Evolutionary conservation across 257 asterid species (phyloP).

Genomic region (Agastache rugosa): DNA sequence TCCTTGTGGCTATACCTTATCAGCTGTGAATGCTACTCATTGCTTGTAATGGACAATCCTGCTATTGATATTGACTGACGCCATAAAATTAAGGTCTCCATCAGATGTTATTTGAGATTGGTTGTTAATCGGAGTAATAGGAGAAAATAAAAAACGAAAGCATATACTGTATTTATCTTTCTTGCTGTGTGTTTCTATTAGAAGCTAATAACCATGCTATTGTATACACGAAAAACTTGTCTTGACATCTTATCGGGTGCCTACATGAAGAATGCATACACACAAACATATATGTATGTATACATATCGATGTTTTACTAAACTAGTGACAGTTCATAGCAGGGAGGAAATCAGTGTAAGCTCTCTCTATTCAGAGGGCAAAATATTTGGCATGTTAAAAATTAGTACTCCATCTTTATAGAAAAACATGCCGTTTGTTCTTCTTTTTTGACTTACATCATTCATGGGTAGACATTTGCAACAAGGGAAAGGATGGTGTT

Average conservation of each 20-base stretch:
- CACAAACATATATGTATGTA: not conserved
- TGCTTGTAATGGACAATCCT: not conserved
- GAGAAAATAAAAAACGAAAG: not conserved
- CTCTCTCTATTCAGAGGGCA: not conserved
- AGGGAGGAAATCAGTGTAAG: not conserved
- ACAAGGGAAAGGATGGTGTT: slow-evolving; percentile 16
- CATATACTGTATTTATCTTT: not conserved
- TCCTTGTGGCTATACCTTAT: slow-evolving; percentile 7
- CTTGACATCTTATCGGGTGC: not conserved
- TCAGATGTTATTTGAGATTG: slow-evolving; percentile 6
- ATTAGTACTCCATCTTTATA: not conserved
- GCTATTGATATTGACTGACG: not conserved
- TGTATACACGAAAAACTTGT: not conserved
- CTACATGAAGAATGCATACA: not conserved
- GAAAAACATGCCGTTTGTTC: not conserved
- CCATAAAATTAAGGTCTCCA: not conserved
- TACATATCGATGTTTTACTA: not conserved
- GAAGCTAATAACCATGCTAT: slow-evolving; percentile 16
- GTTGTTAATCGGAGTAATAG: not conserved
- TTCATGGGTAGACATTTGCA: slow-evolving; percentile 11
- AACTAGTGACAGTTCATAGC: not conserved
- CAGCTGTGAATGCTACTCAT: not conserved
- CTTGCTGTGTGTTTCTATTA: slow-evolving; percentile 16
- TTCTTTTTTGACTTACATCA: slow-evolving; percentile 13
- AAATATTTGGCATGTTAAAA: slow-evolving; percentile 8